phyloP scores from a whole-genome alignment of 2,329 filamentous ascomycete genomes.

The Cladosporium sp. region DNA sequence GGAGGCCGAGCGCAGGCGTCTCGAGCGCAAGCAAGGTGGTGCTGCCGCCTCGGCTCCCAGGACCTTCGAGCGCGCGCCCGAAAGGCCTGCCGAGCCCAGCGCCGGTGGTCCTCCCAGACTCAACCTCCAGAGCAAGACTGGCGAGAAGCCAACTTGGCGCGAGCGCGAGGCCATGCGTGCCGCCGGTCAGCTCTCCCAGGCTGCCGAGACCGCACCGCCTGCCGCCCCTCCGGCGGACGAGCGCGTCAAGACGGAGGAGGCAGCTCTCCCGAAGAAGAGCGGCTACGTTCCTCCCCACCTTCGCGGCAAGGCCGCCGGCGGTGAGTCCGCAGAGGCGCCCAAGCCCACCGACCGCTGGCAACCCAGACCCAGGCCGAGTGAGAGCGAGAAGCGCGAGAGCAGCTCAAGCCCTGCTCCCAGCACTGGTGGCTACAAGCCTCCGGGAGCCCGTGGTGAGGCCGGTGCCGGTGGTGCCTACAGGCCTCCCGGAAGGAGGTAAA shows the following conservation, averaged over 20 bases:
- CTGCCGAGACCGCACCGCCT: conserved; percentile 32
- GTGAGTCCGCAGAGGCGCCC: conserved; percentile 24
- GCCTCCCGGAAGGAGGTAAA: conserved; percentile 21
- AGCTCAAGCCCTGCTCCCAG: conserved; percentile 18
- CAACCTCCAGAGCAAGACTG: conserved; percentile 47
- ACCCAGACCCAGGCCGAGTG: conserved; percentile 18
- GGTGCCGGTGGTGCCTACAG: conserved; percentile 22
- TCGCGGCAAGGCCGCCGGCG: conserved; percentile 31
- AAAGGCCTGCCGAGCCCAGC: conserved; percentile 17
- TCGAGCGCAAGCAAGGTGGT: conserved; percentile 53
- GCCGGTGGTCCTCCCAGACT: conserved; percentile 55
- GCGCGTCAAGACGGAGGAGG: conserved; percentile 35
- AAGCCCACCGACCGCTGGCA: conserved; percentile 17
- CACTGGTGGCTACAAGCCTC: conserved; percentile 32
- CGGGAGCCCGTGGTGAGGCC: conserved; percentile 19
- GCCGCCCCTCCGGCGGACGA: conserved; percentile 31
- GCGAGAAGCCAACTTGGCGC: conserved; percentile 62
- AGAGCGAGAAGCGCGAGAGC: conserved; percentile 15
- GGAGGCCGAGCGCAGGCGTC: conserved; percentile 71
- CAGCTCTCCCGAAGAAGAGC: conserved; percentile 32
- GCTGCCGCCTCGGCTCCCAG: conserved; percentile 34
- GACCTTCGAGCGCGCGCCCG: conserved; percentile 40
- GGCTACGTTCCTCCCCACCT: conserved; percentile 46
- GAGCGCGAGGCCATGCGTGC: conserved; percentile 56
- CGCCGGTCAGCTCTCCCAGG: conserved; percentile 19